These are phyloP conservation scores for Nitzschia inconspicua DNA, from an alignment of 108 stramenopile genomes.

Conservation along the genomic window DNA sequence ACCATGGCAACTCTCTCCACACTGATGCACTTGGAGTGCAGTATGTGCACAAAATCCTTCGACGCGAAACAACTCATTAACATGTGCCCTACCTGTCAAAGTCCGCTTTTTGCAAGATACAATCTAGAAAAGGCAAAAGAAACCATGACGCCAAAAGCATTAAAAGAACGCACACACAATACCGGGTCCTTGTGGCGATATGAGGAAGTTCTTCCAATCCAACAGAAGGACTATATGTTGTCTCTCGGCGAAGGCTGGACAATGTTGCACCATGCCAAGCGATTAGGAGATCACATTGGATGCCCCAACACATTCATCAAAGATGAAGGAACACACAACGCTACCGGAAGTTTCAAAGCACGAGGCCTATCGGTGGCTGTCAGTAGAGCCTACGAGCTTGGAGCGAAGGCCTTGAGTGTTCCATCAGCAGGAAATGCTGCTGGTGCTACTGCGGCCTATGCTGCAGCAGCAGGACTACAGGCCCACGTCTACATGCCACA, in stretches of 20 bases:
- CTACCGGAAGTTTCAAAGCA: constrained; percentile 31
- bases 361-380: constrained; percentile 26
- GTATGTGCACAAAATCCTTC: constrained; percentile 7
- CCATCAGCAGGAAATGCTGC: constrained; percentile 23
- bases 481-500: constrained; percentile 18
- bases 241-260: constrained; percentile 21
- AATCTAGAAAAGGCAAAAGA: constrained; percentile 10
- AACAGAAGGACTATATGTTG: constrained; percentile 6
- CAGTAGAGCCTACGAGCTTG: constrained; percentile 12
- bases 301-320: constrained; percentile 21
- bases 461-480: constrained; percentile 10
- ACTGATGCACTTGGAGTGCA: constrained; percentile 20
- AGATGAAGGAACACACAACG: constrained; percentile 18
- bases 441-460: constrained; percentile 20
- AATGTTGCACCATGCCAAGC: constrained; percentile 14
- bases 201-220: constrained; percentile 22
- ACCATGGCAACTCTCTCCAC: constrained; percentile 3
- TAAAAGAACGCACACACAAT: background rate
- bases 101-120: constrained; percentile 17
- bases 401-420: constrained; percentile 15
- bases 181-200: constrained; percentile 10
- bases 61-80: constrained; percentile 21
- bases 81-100: constrained; percentile 9
- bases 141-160: constrained; percentile 6
- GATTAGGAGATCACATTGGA: constrained; percentile 14